phyloP scores from a whole-genome alignment of 768 basidiomycete genomes.

The Kwoniella shandongensis region DNA sequence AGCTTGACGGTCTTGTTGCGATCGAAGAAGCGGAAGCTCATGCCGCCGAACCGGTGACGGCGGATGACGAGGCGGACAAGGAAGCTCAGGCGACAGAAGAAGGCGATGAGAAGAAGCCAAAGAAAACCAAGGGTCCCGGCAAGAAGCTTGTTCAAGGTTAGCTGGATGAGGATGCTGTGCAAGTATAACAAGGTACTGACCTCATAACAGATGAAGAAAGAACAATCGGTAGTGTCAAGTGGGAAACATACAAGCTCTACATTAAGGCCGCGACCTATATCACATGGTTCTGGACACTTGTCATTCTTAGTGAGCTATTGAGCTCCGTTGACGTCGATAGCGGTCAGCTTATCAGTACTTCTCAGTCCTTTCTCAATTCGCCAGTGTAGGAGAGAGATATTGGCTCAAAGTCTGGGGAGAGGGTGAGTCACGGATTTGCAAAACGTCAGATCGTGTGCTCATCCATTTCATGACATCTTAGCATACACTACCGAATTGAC shows the following conservation, averaged over 20 bases:
- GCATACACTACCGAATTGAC: conserved; percentile 30
- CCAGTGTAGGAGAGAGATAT: conserved; percentile 39
- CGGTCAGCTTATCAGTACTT: conserved; percentile 4
- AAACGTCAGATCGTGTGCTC: not conserved
- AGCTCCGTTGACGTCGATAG: not conserved
- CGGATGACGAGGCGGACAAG: conserved; percentile 39
- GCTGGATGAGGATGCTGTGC: conserved; percentile 2
- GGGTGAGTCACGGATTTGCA: conserved; percentile 43
- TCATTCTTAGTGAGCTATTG: conserved; percentile 60
- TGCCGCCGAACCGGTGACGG: conserved; percentile 46
- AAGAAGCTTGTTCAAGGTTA: conserved; percentile 43
- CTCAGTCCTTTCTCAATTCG: conserved; percentile 36
- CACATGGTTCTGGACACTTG: conserved; percentile 43
- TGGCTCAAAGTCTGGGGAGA: conserved; percentile 84
- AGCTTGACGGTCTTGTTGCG: conserved; percentile 63
- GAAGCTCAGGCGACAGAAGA: conserved; percentile 38
- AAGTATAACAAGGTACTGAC: no score
- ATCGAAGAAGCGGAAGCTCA: conserved; percentile 55
- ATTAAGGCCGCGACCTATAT: conserved; percentile 50
- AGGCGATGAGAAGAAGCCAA: conserved; percentile 43
- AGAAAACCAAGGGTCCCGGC: conserved; percentile 44
- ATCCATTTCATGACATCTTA: not conserved
- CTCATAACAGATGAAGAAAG: conserved; percentile 61
- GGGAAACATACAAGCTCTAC: conserved; percentile 62
- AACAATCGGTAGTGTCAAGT: conserved; percentile 78